Evolutionary conservation across 768 basidiomycete genomes (phyloP), one percentile per base, ranked within the genome.

Genomic region (Hericium coralloides): DNA sequence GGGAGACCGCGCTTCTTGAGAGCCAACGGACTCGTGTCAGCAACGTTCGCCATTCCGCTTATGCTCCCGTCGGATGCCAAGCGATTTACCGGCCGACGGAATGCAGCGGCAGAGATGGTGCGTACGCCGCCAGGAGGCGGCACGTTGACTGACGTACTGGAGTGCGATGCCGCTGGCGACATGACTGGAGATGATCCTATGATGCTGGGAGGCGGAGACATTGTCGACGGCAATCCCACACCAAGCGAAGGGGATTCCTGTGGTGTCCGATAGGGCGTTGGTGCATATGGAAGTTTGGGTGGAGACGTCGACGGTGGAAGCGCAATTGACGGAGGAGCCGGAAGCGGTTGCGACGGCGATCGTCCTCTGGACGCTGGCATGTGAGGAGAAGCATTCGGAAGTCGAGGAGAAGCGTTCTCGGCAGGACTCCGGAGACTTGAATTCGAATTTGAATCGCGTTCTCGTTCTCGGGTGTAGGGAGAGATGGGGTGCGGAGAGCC

Each of bases 51-150:
- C 22, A 43, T 56, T 20, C 55, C 41, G 58, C 53, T 12, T 47
- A 51, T 15, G 57, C 47, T 20, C 37, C 26, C 37, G n/a, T 63
- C 59, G 48, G 68, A 71, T 37, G 64, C 61, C 39, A 69, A 66
- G 20, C 74, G 73, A 1, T 62, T 66, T 48, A 73, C 73, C 36
- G 77, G 81, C 26, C 85, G 74, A 63, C 78, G 80, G 70, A 91
- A 91, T 23, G 87, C 87, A 5, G 87, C 85, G 0, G 87, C 88
- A 2, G 85, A 80, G 53, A 91, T 89, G 55, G 81, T 91, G 45
- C 84, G 76, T 14, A 77, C 15, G 38, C 56, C 58, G 22, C 63
- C 6, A 7, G 64, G 53, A 31, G 55, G 73, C 73, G 73, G 76
- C 8, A 72, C 60, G 2, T 72, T 68, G 8, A 57, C 56, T 0